These are phyloP conservation scores for Arabis hirsuta DNA, from an alignment of 345 rosid genomes.

Conservation along the genomic window DNA sequence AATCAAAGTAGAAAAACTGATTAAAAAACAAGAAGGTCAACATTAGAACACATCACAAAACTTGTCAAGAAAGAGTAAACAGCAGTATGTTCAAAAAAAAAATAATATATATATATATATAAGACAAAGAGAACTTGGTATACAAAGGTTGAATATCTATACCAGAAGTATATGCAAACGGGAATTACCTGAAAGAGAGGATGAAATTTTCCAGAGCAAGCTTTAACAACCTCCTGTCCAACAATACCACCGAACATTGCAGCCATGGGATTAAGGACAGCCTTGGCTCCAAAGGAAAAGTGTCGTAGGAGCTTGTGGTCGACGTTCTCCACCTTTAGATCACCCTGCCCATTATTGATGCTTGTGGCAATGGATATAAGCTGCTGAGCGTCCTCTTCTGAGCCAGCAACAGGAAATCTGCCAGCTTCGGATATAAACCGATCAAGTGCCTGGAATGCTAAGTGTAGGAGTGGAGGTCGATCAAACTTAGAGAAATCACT, in stretches of 20 bases:
- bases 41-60: constrained; percentile 22
- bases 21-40: constrained; percentile 36
- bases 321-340: constrained; percentile 71
- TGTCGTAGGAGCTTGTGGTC: constrained; percentile 75
- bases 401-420: constrained; percentile 84
- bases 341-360: constrained; percentile 75
- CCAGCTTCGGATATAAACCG: constrained; percentile 67
- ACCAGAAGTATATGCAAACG: constrained; percentile 1
- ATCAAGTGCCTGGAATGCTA: constrained; percentile 96
- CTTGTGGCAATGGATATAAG: constrained; percentile 63
- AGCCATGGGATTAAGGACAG: constrained; percentile 98
- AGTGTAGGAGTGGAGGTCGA: constrained; percentile 85
- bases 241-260: constrained; percentile 99
- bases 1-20: constrained; percentile 98
- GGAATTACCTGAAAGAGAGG: constrained; percentile 87
- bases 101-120: neutral
- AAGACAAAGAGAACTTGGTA: neutral
- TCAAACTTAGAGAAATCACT: constrained; percentile 96
- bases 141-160: constrained; percentile 14
- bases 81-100: neutral
- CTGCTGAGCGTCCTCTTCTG: constrained; percentile 88
- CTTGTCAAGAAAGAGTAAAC: constrained; percentile 1
- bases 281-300: constrained; percentile 95
- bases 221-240: constrained; percentile 98
- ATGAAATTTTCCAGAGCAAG: constrained; percentile 98